Conservation (phyloP, 768 basidiomycete genomes). For the Kondoa malvinella region DNA sequence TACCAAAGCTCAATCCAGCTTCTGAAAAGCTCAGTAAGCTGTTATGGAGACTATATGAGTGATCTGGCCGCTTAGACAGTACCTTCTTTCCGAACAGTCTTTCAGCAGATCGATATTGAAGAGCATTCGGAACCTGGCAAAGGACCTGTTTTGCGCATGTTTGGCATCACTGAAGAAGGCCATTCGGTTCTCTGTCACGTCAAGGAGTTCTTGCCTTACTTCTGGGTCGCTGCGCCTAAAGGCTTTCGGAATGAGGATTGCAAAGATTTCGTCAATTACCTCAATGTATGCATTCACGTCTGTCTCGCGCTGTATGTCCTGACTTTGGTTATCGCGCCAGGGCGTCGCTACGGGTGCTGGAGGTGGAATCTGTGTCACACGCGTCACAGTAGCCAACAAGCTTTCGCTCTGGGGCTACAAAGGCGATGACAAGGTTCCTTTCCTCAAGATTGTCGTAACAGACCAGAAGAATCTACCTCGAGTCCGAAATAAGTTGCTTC, state of each 20-base stretch:
- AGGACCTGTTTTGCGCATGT: constrained; percentile 47
- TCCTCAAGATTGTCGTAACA: constrained; percentile 63
- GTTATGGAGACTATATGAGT: neutral
- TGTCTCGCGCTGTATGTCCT: neutral
- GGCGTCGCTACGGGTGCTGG: constrained; percentile 5
- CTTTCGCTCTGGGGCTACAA: constrained; percentile 66
- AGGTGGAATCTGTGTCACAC: constrained; percentile 14
- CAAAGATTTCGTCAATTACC: constrained; percentile 44
- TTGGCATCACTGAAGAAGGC: constrained; percentile 75
- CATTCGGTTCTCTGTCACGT: constrained; percentile 77
- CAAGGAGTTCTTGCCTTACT: constrained; percentile 73
- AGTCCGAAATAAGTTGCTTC: constrained; percentile 67
- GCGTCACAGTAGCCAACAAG: constrained; percentile 24
- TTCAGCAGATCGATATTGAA: constrained; percentile 93
- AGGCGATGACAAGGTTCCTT: constrained; percentile 60
- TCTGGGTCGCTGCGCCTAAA: constrained; percentile 72
- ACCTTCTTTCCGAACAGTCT: constrained; percentile 29
- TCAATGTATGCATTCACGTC: constrained; percentile 47
- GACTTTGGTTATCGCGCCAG: neutral
- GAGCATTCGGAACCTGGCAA: constrained; percentile 42
- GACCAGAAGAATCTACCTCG: constrained; percentile 65
- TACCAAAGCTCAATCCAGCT: constrained; percentile 14
- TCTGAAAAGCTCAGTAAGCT: constrained; percentile 18
- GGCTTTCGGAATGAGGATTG: constrained; percentile 60
- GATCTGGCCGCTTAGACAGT: neutral